A percentile compares a stretch with the other conserved stretches of the same genome.
Evolutionary conservation across 2,329 filamentous ascomycete species (phyloP).

Genomic region (Penicillium frequentans): DNA sequence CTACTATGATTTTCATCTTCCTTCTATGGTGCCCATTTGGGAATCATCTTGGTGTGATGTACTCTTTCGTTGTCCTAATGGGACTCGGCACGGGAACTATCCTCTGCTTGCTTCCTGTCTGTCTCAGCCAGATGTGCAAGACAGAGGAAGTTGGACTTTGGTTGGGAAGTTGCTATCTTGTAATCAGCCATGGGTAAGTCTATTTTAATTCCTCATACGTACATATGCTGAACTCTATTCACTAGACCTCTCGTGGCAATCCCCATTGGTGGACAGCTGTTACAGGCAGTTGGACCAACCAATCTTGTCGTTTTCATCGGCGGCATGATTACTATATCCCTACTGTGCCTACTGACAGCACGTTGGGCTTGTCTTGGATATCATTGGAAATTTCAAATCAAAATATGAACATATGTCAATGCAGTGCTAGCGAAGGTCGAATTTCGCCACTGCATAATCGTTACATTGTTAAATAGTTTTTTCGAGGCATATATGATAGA

Average conservation of each 20-base stretch:
- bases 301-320: conserved; percentile 1
- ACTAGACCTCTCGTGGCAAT: neutral
- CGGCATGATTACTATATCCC: neutral
- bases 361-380: conserved; percentile 3
- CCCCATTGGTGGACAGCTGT: conserved; percentile 3
- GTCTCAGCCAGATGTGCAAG: conserved; percentile 7
- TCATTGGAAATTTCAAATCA: neutral
- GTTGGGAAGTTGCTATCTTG: conserved; percentile 3
- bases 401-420: neutral
- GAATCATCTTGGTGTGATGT: neutral
- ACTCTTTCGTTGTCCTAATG: neutral
- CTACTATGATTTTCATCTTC: neutral
- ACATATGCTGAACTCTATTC: neutral
- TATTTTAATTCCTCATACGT: neutral
- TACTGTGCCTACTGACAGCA: neutral
- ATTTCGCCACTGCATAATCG: neutral
- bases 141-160: conserved; percentile 6
- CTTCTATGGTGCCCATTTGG: conserved; percentile 6
- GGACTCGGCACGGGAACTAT: conserved; percentile 5
- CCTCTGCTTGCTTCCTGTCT: conserved; percentile 2
- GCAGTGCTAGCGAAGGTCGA: neutral
- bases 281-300: conserved; percentile 1
- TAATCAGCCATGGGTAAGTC: conserved; percentile 4
- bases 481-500: neutral
- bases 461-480: neutral